These are phyloP conservation scores for Capsicum baccatum DNA, from an alignment of 257 asterid species.

Conservation along the genomic window DNA sequence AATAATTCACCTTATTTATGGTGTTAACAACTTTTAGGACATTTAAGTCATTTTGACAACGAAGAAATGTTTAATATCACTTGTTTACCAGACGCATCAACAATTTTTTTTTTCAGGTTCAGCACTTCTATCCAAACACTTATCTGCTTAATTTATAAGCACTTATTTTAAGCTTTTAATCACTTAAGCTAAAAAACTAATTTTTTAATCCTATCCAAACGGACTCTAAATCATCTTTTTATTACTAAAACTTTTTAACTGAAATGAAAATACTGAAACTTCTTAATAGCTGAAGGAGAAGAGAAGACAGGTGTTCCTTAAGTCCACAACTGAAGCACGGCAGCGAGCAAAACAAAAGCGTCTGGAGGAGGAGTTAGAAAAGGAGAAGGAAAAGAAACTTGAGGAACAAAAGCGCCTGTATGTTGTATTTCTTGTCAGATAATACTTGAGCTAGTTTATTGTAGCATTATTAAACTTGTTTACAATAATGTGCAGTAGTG, in stretches of 20 bases:
- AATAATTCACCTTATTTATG: too few relatives aligned
- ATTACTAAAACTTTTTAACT: slow-evolving; percentile 17
- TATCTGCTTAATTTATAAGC: too few relatives aligned
- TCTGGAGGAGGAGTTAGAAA: slow-evolving; percentile 82
- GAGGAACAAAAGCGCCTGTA: slow-evolving; percentile 97
- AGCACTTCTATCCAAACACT: too few relatives aligned
- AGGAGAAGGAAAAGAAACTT: slow-evolving; percentile 78
- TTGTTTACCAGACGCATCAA: too few relatives aligned
- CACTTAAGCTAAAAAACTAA: too few relatives aligned
- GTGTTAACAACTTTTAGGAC: too few relatives aligned
- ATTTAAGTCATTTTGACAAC: too few relatives aligned
- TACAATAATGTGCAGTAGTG: neutral
- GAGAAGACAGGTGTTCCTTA: slow-evolving; percentile 78
- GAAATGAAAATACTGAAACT: slow-evolving; percentile 29
- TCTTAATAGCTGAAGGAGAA: slow-evolving; percentile 76
- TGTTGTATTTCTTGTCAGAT: slow-evolving; percentile 35
- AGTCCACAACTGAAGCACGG: slow-evolving; percentile 83
- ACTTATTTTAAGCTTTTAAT: too few relatives aligned
- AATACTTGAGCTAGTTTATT: slow-evolving; percentile 30
- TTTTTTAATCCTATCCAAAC: too few relatives aligned
- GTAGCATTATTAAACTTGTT: slow-evolving; percentile 5
- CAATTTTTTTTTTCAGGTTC: too few relatives aligned
- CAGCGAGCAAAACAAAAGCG: slow-evolving; percentile 90
- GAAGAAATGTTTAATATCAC: too few relatives aligned
- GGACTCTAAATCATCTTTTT: neutral